phyloP scores from a whole-genome alignment of 2,329 filamentous ascomycete species.

The Fusarium verticillioides region DNA sequence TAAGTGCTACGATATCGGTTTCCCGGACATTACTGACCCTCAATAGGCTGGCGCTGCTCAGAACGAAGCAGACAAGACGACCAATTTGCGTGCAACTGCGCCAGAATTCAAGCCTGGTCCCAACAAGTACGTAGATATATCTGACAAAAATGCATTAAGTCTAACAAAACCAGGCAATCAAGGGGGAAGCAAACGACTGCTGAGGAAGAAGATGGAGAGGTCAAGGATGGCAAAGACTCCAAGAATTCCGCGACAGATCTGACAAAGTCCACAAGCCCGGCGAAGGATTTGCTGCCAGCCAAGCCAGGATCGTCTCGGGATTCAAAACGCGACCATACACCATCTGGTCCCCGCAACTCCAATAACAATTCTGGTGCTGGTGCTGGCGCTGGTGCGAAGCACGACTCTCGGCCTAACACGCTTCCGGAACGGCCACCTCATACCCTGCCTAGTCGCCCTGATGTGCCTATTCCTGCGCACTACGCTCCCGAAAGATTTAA shows the following conservation, averaged over 20 bases:
- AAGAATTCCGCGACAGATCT: constrained; percentile 33
- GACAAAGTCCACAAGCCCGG: constrained; percentile 17
- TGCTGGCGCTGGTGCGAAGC: constrained; percentile 27
- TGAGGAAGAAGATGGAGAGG: constrained; percentile 79
- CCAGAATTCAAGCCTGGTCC: constrained; percentile 70
- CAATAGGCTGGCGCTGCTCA: constrained; percentile 45
- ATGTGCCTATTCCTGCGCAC: constrained; percentile 64
- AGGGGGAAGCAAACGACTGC: constrained; percentile 42
- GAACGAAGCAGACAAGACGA: constrained; percentile 46
- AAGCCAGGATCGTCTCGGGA: constrained; percentile 48
- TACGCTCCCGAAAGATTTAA: constrained; percentile 59
- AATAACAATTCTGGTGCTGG: constrained; percentile 40
- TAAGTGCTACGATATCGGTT: constrained; percentile 49
- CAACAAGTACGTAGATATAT: constrained; percentile 49
- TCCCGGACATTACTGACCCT: constrained; percentile 31
- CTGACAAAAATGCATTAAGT: background rate
- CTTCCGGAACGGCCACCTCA: constrained; percentile 53
- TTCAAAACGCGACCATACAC: constrained; percentile 40
- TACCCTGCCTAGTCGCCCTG: constrained; percentile 67
- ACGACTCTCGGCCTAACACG: constrained; percentile 49
- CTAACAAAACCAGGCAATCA: constrained; percentile 25
- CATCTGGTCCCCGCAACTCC: constrained; percentile 40
- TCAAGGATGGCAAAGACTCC: constrained; percentile 66
- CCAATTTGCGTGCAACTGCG: constrained; percentile 68
- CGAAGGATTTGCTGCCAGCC: constrained; percentile 51